phyloP scores from a whole-genome alignment of 768 basidiomycete genomes.

The Sporobolomyces phaffii region DNA sequence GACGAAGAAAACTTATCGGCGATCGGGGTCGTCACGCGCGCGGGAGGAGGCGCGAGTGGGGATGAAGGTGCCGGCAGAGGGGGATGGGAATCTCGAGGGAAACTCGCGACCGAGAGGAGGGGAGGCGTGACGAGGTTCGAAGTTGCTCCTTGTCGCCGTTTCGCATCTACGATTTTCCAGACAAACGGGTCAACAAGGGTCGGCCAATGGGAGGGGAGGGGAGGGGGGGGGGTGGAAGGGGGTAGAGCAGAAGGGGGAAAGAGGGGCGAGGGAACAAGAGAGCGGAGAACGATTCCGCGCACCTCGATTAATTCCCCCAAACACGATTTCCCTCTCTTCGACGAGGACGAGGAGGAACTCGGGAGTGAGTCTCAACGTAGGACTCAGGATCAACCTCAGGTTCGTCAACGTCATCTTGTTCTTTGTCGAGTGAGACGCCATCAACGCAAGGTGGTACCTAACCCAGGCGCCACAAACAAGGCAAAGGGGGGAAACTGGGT shows the following conservation, averaged over 20 bases:
- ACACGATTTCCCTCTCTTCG: slow-evolving; percentile 37
- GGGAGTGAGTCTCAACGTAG: slow-evolving; percentile 39
- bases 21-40: not conserved
- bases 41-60: no score
- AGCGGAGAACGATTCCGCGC: no score
- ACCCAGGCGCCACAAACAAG: no score
- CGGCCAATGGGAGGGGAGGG: not conserved
- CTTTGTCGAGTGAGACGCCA: slow-evolving; percentile 12
- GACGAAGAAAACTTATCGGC: not conserved
- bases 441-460: slow-evolving; percentile 36
- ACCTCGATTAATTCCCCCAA: slow-evolving; percentile 16
- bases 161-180: not conserved
- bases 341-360: slow-evolving; percentile 38
- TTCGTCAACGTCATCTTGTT: slow-evolving; percentile 43
- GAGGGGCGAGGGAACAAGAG: no score
- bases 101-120: not conserved
- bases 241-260: no score
- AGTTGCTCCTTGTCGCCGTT: not conserved
- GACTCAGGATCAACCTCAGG: slow-evolving; percentile 39
- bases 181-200: rapidly evolving
- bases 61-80: no score
- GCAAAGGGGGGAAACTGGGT: no score
- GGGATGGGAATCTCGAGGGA: not conserved
- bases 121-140: not conserved
- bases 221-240: no score